A percentile compares a stretch with the other conserved stretches of the same genome.
Evolutionary conservation across 1,284 basidiomycete species (phyloP).

Genomic region (Naganishia cerealis): DNA sequence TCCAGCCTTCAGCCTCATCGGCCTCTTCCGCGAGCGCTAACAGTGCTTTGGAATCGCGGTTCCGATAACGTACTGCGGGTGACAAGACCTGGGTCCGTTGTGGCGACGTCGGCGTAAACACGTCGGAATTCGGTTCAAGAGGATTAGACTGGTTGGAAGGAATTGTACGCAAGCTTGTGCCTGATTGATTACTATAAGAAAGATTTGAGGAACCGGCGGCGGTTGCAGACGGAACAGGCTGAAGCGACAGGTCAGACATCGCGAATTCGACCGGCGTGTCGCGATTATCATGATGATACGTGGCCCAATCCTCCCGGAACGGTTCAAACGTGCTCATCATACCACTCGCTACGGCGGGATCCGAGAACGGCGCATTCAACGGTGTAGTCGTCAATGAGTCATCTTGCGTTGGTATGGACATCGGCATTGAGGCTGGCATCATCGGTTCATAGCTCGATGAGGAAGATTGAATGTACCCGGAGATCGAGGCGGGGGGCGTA

Average conservation of each 20-base stretch:
- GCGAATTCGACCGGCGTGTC: slow-evolving; percentile 5
- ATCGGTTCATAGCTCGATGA: background rate
- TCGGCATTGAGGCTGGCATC: background rate
- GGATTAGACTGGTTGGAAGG: slow-evolving; percentile 15
- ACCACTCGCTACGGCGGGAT: background rate
- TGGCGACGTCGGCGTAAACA: slow-evolving; percentile 3
- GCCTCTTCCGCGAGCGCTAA: slow-evolving; percentile 53
- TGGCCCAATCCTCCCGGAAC: slow-evolving; percentile 24
- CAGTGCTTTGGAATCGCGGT: slow-evolving; percentile 50
- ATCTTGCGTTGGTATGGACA: slow-evolving; percentile 1
- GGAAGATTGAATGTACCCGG: background rate
- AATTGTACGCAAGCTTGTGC: slow-evolving; percentile 10
- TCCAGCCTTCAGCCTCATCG: slow-evolving; percentile 53
- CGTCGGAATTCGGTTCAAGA: slow-evolving; percentile 5
- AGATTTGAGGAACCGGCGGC: background rate
- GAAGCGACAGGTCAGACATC: slow-evolving; percentile 17
- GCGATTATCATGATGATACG: slow-evolving; percentile 5
- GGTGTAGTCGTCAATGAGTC: background rate
- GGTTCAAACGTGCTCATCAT: slow-evolving; percentile 18
- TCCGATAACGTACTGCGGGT: slow-evolving; percentile 13
- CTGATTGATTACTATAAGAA: slow-evolving; percentile 18
- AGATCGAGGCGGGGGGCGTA: background rate
- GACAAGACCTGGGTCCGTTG: slow-evolving; percentile 17
- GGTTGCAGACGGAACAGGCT: slow-evolving; percentile 13
- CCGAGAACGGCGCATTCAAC: background rate